Percentiles rank a stretch among this genome's conserved stretches.
Conservation (phyloP, 2,329 filamentous ascomycete species). For the Stemphylium vesicarium region DNA sequence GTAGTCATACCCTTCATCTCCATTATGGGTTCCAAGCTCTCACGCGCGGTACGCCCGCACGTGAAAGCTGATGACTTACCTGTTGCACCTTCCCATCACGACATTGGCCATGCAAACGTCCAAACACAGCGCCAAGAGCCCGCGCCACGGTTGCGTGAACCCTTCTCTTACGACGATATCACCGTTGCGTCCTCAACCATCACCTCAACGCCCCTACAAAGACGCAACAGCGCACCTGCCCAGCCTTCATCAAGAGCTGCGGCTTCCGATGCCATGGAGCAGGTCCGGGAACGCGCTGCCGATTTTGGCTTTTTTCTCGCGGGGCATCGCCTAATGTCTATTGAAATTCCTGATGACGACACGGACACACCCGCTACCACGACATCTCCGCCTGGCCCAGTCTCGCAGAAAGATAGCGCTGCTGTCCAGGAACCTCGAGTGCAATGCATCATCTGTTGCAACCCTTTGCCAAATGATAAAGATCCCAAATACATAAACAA, state of each 20-base stretch:
- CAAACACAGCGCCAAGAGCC: constrained; percentile 15
- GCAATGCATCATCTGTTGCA: constrained; percentile 34
- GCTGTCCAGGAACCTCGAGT: constrained; percentile 1
- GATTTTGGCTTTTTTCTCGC: constrained; percentile 11
- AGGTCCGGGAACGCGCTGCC: background rate
- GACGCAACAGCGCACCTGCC: constrained; percentile 25
- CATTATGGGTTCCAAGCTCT: constrained; percentile 39
- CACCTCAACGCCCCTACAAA: background rate
- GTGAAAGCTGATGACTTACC: constrained; percentile 25
- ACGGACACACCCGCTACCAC: background rate
- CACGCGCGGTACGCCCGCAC: constrained; percentile 27
- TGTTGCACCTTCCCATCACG: constrained; percentile 18
- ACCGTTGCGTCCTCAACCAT: constrained; percentile 7
- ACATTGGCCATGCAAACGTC: constrained; percentile 18
- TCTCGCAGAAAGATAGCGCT: background rate
- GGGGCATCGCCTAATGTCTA: constrained; percentile 16
- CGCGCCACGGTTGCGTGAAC: background rate
- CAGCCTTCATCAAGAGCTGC: background rate
- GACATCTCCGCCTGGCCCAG: background rate
- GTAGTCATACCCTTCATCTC: background rate
- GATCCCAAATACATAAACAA: constrained; percentile 11
- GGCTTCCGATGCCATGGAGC: constrained; percentile 1
- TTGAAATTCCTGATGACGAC: constrained; percentile 7
- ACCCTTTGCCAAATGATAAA: constrained; percentile 12
- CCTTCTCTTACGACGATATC: constrained; percentile 16